Conservation (phyloP, 306 rosid genomes). For the Cicer bijugum region DNA sequence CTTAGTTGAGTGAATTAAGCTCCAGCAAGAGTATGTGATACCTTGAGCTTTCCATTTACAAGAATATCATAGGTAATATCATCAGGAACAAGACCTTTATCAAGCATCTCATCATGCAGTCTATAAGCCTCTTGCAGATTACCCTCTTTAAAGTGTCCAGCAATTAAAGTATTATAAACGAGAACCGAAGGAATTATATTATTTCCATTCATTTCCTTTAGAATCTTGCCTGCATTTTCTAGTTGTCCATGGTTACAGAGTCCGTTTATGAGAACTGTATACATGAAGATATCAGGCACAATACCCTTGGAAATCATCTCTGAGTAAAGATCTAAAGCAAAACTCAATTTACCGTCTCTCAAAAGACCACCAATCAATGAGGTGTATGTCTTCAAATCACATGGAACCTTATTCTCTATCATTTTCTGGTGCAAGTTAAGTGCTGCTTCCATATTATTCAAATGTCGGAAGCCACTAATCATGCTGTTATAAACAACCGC, state of each 20-base stretch:
- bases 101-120: slow-evolving; percentile 89
- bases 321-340: slow-evolving; percentile 69
- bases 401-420: slow-evolving; percentile 60
- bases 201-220: slow-evolving; percentile 63
- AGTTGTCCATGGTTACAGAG: slow-evolving; percentile 68
- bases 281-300: slow-evolving; percentile 60
- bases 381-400: slow-evolving; percentile 68
- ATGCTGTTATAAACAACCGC: slow-evolving; percentile 66
- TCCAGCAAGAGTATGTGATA: slow-evolving; percentile 39
- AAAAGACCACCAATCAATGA: slow-evolving; percentile 65
- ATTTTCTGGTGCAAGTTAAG: slow-evolving; percentile 64
- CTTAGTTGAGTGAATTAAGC: slow-evolving; percentile 8
- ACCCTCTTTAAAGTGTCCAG: slow-evolving; percentile 72
- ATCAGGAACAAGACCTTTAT: slow-evolving; percentile 72
- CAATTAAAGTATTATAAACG: slow-evolving; percentile 69
- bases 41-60: slow-evolving; percentile 63
- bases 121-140: slow-evolving; percentile 72
- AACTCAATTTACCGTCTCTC: slow-evolving; percentile 58
- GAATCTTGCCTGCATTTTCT: slow-evolving; percentile 62
- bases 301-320: slow-evolving; percentile 79
- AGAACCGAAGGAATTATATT: slow-evolving; percentile 58
- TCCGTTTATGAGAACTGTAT: slow-evolving; percentile 60
- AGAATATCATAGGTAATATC: slow-evolving; percentile 68
- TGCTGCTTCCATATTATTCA: slow-evolving; percentile 71
- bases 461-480: slow-evolving; percentile 64